Conservation (phyloP, 352 stramenopile species). For the Phytopythium ostracodes region DNA sequence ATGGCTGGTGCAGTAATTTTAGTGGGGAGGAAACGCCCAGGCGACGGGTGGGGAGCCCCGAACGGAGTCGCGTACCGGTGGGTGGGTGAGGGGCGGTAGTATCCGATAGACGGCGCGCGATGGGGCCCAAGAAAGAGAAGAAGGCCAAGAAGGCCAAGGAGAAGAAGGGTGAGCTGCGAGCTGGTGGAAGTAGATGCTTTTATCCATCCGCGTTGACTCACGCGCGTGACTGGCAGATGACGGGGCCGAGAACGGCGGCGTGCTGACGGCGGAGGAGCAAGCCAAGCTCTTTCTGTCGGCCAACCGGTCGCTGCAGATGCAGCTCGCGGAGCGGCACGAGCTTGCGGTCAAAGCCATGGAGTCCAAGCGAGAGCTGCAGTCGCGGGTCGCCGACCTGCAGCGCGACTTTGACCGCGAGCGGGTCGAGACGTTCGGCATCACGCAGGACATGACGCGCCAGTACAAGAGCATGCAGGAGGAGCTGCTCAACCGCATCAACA, state of each 20-base stretch:
- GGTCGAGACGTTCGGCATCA: constrained; percentile 90
- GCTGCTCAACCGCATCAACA: constrained; percentile 83
- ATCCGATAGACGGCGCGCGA: constrained; percentile 11
- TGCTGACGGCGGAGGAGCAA: constrained; percentile 77
- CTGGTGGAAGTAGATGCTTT: not conserved
- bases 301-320: constrained; percentile 86
- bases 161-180: constrained; percentile 76
- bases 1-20: not conserved
- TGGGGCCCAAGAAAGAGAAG: constrained; percentile 76
- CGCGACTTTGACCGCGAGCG: constrained; percentile 85
- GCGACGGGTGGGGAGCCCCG: not conserved
- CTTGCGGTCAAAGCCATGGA: constrained; percentile 82
- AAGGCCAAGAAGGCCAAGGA: constrained; percentile 72
- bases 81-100: too few relatives aligned
- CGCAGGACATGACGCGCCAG: constrained; percentile 94
- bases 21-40: not conserved
- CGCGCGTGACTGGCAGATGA: constrained; percentile 33
- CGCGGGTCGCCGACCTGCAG: constrained; percentile 76
- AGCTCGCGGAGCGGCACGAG: constrained; percentile 85
- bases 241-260: constrained; percentile 63
- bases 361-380: constrained; percentile 86
- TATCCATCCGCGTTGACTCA: not conserved
- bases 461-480: constrained; percentile 97
- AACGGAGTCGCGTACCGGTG: too few relatives aligned
- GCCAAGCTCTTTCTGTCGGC: constrained; percentile 82